Base-by-base conservation (phyloP, 257 asterid species). In the Sherardia arvensis region DNA sequence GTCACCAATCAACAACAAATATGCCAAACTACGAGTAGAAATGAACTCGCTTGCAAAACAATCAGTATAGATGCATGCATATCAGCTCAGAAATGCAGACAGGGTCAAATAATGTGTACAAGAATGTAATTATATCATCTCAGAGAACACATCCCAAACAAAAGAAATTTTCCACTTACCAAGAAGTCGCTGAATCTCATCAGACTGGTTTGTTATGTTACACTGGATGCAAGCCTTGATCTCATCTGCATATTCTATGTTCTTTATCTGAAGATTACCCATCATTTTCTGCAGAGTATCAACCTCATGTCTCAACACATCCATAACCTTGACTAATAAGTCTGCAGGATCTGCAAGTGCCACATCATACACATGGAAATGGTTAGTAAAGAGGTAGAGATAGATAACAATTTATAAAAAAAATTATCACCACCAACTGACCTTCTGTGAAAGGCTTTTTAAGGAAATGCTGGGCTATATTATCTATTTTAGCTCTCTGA, bases 371-470 rank as follows among this genome's bases (percentile, higher is more conserved):
- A 10, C 36, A 69, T 30, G 18, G 43, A 4, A 67, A 43, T 25
- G 11, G 23, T 28, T 43, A 4, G 40, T 18, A 8, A 40, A 2
- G 32, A 36, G 7, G 3, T 6, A 29, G 34, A 64, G 45, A 49
- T 21, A 20, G 7, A 26, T 58, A 12, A 22, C 21, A 29, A 23
- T 28, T 40, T 18, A 15, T 34, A 45, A 34, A 48, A 55, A n/a
- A 18, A 25, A 62, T 33, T 15, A 21, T 38, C 22, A 12, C 20
- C 38, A 17, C 45, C 64, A 65, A 73, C 78, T 61, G 62, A 92
- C 96, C 96, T 92, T 90, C 96, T 60, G 84, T 57, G 45, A 95
- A 82, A 71, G 87, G 81, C 59, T 77, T 85, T 60, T 72, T 84
- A 61, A 73, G 81, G 71, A 87, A 79, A 70, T 61, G 58, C 66